These are phyloP conservation scores for Sanghuangporus baumii DNA, from an alignment of 1,284 basidiomycete species.

Conservation along the genomic window DNA sequence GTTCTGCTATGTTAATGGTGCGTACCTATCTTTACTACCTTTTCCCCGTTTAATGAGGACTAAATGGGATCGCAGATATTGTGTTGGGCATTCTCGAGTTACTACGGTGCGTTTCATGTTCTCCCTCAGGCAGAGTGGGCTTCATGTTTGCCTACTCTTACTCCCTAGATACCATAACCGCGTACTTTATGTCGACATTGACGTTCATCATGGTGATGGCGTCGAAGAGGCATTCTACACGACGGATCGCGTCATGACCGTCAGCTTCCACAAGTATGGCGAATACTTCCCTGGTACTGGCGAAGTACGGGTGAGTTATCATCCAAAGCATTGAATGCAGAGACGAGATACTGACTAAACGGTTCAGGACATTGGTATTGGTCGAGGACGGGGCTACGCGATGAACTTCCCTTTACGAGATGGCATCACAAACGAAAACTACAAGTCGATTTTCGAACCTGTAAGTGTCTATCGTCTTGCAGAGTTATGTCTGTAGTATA, in stretches of 20 bases:
- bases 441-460: slow-evolving; percentile 94
- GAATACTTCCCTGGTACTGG: slow-evolving; percentile 99
- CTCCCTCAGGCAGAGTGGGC: not conserved
- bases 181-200: slow-evolving; percentile 98
- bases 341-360: not conserved
- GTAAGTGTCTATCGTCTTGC: slow-evolving; percentile 40
- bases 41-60: no score
- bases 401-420: slow-evolving; percentile 95
- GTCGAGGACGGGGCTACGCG: slow-evolving; percentile 90
- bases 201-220: slow-evolving; percentile 98
- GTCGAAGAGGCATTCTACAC: slow-evolving; percentile 99
- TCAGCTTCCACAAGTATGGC: slow-evolving; percentile 98
- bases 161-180: slow-evolving; percentile 79
- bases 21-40: not conserved
- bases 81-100: slow-evolving; percentile 96
- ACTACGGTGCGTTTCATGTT: slow-evolving; percentile 49
- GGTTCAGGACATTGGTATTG: slow-evolving; percentile 80
- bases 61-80: slow-evolving; percentile 64
- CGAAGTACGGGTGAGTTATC: slow-evolving; percentile 71
- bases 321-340: not conserved
- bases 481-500: not conserved
- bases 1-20: slow-evolving; percentile 99
- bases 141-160: not conserved
- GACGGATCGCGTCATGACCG: slow-evolving; percentile 98
- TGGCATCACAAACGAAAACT: slow-evolving; percentile 94